Conservation (phyloP, 2,329 filamentous ascomycete species). For the Penicillium sp. region DNA sequence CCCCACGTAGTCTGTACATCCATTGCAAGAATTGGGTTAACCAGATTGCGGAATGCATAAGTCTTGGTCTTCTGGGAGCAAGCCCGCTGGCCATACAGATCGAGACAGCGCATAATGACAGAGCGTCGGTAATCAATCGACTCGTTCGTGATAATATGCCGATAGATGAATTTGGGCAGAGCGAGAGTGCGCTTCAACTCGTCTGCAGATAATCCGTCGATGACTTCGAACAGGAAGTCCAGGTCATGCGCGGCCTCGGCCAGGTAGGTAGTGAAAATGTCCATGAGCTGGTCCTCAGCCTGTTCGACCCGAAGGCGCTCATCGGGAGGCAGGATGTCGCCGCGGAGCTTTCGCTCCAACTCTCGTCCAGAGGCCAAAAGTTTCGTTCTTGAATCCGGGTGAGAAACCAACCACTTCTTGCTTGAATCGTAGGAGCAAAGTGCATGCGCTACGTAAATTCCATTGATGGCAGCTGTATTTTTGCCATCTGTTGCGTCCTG, state of each 20-base stretch:
- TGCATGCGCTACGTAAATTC: constrained; percentile 80
- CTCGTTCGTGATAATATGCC: constrained; percentile 76
- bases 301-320: constrained; percentile 86
- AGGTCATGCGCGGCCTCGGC: constrained; percentile 72
- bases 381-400: constrained; percentile 58
- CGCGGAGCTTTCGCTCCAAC: constrained; percentile 71
- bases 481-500: constrained; percentile 66
- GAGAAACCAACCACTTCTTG: constrained; percentile 64
- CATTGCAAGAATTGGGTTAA: constrained; percentile 96
- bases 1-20: constrained; percentile 85
- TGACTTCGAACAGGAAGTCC: constrained; percentile 79
- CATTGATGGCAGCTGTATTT: constrained; percentile 80
- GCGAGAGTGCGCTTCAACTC: constrained; percentile 76
- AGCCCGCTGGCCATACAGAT: constrained; percentile 76
- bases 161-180: constrained; percentile 81
- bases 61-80: constrained; percentile 88
- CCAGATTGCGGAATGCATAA: constrained; percentile 85
- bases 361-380: constrained; percentile 70
- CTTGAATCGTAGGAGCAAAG: constrained; percentile 67
- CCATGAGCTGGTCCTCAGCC: constrained; percentile 82
- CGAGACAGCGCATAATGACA: constrained; percentile 80
- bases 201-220: constrained; percentile 80
- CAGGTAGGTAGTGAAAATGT: constrained; percentile 78
- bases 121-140: constrained; percentile 84
- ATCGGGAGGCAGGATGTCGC: constrained; percentile 66